Evolutionary conservation across 1,284 basidiomycete genomes (phyloP).

Genomic region (Puccinia hordei): DNA sequence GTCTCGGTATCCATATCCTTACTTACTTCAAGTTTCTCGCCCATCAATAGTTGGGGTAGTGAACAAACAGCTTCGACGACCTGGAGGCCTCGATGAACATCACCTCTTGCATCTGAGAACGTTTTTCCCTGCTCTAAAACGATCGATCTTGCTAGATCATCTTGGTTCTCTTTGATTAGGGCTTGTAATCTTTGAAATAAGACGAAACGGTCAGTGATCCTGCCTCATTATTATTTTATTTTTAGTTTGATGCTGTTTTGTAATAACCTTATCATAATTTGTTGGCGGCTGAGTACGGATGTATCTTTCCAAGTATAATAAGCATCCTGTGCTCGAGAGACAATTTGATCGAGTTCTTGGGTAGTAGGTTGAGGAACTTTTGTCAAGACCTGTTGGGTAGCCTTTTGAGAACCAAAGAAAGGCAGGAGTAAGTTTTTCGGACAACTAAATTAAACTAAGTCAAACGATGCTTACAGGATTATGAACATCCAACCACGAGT

Average conservation of each 20-base stretch:
- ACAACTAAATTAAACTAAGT: slow-evolving; percentile 32
- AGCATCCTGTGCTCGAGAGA: slow-evolving; percentile 79
- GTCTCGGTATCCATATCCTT: slow-evolving; percentile 97
- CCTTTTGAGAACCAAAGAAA: slow-evolving; percentile 62
- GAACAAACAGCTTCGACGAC: slow-evolving; percentile 87
- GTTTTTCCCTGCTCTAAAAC: slow-evolving; percentile 60
- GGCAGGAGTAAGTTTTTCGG: background rate
- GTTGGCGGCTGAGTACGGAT: slow-evolving; percentile 81
- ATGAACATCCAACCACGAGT: slow-evolving; percentile 77
- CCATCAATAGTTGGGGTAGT: slow-evolving; percentile 79
- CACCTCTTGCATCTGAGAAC: slow-evolving; percentile 81
- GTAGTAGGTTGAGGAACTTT: slow-evolving; percentile 84
- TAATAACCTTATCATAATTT: slow-evolving; percentile 80
- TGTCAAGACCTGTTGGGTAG: slow-evolving; percentile 83
- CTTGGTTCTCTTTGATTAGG: slow-evolving; percentile 71
- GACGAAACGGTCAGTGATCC: background rate
- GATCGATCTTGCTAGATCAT: slow-evolving; percentile 67
- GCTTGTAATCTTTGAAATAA: slow-evolving; percentile 67
- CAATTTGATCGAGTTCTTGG: slow-evolving; percentile 81
- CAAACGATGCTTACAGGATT: slow-evolving; percentile 74
- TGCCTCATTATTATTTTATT: background rate
- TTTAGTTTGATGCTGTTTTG: background rate
- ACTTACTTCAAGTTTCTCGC: slow-evolving; percentile 89
- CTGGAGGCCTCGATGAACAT: slow-evolving; percentile 88
- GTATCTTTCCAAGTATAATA: slow-evolving; percentile 87